Conservation (phyloP, 257 asterid genomes). For the Solanum peruvianum region DNA sequence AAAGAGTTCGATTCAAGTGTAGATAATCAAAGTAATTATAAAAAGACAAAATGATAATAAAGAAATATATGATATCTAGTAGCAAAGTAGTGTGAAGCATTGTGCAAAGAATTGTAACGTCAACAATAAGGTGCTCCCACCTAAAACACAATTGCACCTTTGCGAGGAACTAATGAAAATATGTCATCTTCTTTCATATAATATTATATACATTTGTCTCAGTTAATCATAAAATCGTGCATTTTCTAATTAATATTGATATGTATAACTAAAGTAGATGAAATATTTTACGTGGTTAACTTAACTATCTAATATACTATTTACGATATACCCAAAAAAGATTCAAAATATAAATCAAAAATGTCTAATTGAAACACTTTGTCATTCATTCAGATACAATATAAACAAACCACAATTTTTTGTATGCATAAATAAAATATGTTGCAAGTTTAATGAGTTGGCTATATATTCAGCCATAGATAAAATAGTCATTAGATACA, state of each 20-base stretch:
- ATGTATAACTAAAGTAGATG: too few relatives aligned
- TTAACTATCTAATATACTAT: too few relatives aligned
- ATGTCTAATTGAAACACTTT: neutral
- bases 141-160: neutral
- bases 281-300: neutral
- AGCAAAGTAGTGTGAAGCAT: neutral
- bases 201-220: too few relatives aligned
- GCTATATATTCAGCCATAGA: neutral
- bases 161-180: neutral
- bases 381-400: neutral
- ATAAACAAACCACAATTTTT: too few relatives aligned
- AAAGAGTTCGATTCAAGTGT: neutral
- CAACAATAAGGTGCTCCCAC: neutral
- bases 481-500: neutral
- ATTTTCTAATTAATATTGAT: too few relatives aligned
- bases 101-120: neutral
- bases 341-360: too few relatives aligned
- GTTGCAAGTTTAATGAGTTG: too few relatives aligned
- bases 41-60: neutral
- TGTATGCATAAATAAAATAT: too few relatives aligned
- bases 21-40: neutral
- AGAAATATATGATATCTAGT: neutral
- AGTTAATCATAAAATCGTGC: too few relatives aligned
- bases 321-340: too few relatives aligned
- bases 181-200: too few relatives aligned